Base-by-base conservation (phyloP, 164 flowering plant genomes). In the Dillenia turbinata region DNA sequence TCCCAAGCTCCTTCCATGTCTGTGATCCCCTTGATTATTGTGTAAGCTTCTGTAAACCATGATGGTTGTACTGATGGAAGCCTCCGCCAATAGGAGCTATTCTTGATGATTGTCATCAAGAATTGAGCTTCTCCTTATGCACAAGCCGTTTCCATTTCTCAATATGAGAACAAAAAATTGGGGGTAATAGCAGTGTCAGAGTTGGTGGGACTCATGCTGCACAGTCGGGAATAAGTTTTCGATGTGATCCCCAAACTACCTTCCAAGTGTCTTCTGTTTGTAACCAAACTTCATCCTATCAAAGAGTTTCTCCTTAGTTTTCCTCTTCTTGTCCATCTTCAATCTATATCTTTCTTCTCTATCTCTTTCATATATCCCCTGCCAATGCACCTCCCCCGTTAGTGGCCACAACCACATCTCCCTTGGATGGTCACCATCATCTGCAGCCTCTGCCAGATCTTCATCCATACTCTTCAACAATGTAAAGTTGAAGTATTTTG, bases 351-450 rank as follows among this genome's bases (percentile, higher is more conserved):
- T 86, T 64, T 86, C 87, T 69, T 89, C 97, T 56, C 94, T 86
- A 74, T 94, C 96, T 63, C 93, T 85, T 47, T 91, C 99, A 73
- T 89, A 86, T 64, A 88, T 73, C 47, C 96, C 97, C 74, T 85
- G 87, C 95, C 99, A 91, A 64, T 84, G 84, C 59, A 94, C 89
- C 72, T 94, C 97, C 9, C 99, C 99, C 0, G 99, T 94, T 60
- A 79, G 67, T 9, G 99, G 99, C 99, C 99, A 94, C 69, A 94
- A 70, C 99, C 99, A 88, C 44, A 44, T 68, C 44, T 77, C 77
- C 44, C 78, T 66, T 47, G 82, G 87, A 60, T 71, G 71, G 60
- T 85, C 92, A 22, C 59, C 70, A 59, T 94, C 99, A 68, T 91
- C 97, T 22, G 96, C 96, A 50, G 92, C 94, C 73, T 89, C 99